Evolutionary conservation across 208 protist species (phyloP).

Genomic region (Trypanosoma boissoni): DNA sequence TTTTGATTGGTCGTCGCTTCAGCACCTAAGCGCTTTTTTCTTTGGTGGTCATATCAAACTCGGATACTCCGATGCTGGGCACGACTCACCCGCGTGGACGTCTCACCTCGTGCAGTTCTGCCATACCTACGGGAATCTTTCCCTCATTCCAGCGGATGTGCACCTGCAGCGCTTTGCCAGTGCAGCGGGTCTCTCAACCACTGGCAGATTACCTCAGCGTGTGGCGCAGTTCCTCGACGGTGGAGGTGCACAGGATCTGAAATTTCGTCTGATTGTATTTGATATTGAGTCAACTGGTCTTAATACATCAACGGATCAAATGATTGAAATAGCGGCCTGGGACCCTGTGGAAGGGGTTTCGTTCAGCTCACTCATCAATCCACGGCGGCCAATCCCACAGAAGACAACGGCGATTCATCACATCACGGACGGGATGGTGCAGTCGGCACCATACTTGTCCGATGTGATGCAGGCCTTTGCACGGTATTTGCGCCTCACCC

Average conservation of each 20-base stretch:
- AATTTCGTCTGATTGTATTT: slow-evolving; percentile 69
- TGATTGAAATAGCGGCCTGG: slow-evolving; percentile 82
- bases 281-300: slow-evolving; percentile 89
- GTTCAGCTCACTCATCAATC: slow-evolving; percentile 79
- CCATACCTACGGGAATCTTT: slow-evolving; percentile 59
- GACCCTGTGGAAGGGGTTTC: slow-evolving; percentile 76
- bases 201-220: slow-evolving; percentile 33
- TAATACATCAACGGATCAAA: slow-evolving; percentile 67
- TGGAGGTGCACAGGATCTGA: slow-evolving; percentile 15
- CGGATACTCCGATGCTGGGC: slow-evolving; percentile 27
- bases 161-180: slow-evolving; percentile 79
- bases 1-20: slow-evolving; percentile 80
- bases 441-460: slow-evolving; percentile 47
- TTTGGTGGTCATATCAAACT: slow-evolving; percentile 71
- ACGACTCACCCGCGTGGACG: slow-evolving; percentile 49
- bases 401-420: slow-evolving; percentile 75
- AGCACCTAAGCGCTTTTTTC: slow-evolving; percentile 69
- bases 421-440: slow-evolving; percentile 78
- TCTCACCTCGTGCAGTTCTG: slow-evolving; percentile 80
- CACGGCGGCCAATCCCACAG: slow-evolving; percentile 55
- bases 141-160: slow-evolving; percentile 41
- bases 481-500: slow-evolving; percentile 66
- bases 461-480: slow-evolving; percentile 53
- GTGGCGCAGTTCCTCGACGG: slow-evolving; percentile 37
- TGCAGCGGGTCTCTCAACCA: slow-evolving; percentile 31